Percentiles rank a stretch among this genome's conserved stretches.
Conservation (phyloP, 73 alveolate species). For the Paramecium tetraurelia region DNA sequence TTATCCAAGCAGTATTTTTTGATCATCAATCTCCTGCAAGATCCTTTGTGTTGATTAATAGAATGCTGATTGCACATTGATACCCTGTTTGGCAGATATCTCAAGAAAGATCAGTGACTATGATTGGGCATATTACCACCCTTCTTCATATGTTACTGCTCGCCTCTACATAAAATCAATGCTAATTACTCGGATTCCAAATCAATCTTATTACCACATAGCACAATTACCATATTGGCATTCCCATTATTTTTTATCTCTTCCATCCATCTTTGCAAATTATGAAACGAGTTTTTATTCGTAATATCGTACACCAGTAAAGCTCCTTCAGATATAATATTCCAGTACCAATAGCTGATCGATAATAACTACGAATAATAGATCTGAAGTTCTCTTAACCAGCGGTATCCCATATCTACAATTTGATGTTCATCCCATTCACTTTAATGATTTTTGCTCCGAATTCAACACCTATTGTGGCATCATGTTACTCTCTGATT, state of each 20-base stretch:
- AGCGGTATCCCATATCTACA: conserved; percentile 76
- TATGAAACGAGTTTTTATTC: conserved; percentile 55
- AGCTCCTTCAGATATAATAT: conserved; percentile 49
- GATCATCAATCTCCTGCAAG: neutral
- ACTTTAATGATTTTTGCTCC: conserved; percentile 68
- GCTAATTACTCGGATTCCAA: conserved; percentile 33
- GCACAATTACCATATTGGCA: conserved; percentile 58
- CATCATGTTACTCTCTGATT: conserved; percentile 65
- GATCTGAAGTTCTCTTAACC: conserved; percentile 70
- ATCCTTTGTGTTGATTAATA: neutral
- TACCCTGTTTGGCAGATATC: conserved; percentile 17
- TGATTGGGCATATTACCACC: neutral
- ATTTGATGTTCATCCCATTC: conserved; percentile 64
- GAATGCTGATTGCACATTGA: neutral
- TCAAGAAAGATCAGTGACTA: conserved; percentile 35
- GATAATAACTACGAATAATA: conserved; percentile 69
- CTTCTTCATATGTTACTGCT: conserved; percentile 38
- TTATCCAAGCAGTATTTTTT: neutral
- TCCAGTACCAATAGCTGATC: conserved; percentile 60
- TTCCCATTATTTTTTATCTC: conserved; percentile 58
- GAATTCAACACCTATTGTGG: conserved; percentile 73
- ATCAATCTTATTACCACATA: conserved; percentile 60
- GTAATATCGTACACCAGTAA: conserved; percentile 70
- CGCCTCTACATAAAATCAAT: neutral
- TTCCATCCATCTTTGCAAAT: conserved; percentile 57